phyloP scores from a whole-genome alignment of 2,329 filamentous ascomycete species.

The Epichloe hybrida region DNA sequence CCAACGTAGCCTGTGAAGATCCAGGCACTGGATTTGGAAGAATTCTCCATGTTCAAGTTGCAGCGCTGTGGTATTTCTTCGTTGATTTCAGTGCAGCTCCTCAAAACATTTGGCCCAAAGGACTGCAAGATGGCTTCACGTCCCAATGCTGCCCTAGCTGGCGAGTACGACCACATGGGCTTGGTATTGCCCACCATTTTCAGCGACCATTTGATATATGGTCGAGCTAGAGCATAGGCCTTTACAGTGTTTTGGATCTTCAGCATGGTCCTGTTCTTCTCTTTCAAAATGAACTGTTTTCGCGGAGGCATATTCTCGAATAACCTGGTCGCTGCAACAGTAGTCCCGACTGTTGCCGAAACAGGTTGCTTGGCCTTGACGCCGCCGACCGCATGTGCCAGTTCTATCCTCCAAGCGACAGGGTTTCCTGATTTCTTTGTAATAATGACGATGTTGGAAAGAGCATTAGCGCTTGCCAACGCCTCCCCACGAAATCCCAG shows the following conservation, averaged over 20 bases:
- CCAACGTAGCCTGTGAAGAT: slow-evolving; percentile 41
- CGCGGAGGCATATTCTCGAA: slow-evolving; percentile 51
- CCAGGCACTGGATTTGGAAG: neutral
- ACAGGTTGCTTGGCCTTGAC: slow-evolving; percentile 16
- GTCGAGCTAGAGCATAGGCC: slow-evolving; percentile 53
- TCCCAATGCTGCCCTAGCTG: slow-evolving; percentile 32
- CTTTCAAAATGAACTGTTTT: slow-evolving; percentile 41
- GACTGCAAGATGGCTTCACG: slow-evolving; percentile 49
- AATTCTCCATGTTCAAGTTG: neutral
- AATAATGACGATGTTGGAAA: slow-evolving; percentile 47
- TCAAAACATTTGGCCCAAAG: slow-evolving; percentile 41
- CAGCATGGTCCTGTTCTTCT: slow-evolving; percentile 39
- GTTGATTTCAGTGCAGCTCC: slow-evolving; percentile 36
- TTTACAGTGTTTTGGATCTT: slow-evolving; percentile 48
- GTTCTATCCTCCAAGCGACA: slow-evolving; percentile 36
- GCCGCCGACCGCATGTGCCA: slow-evolving; percentile 24
- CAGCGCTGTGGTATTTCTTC: neutral
- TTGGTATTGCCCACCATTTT: slow-evolving; percentile 42
- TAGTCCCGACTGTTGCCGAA: slow-evolving; percentile 54
- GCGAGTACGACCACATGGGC: slow-evolving; percentile 47
- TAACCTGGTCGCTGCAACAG: slow-evolving; percentile 45
- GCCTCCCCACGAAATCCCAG: slow-evolving; percentile 71
- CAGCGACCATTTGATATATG: slow-evolving; percentile 31
- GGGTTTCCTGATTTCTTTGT: slow-evolving; percentile 50
- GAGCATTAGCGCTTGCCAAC: slow-evolving; percentile 48